Evolutionary conservation across 257 asterid species (phyloP), one percentile per base, ranked within the genome.

Genomic region (Anisodus tanguticus): DNA sequence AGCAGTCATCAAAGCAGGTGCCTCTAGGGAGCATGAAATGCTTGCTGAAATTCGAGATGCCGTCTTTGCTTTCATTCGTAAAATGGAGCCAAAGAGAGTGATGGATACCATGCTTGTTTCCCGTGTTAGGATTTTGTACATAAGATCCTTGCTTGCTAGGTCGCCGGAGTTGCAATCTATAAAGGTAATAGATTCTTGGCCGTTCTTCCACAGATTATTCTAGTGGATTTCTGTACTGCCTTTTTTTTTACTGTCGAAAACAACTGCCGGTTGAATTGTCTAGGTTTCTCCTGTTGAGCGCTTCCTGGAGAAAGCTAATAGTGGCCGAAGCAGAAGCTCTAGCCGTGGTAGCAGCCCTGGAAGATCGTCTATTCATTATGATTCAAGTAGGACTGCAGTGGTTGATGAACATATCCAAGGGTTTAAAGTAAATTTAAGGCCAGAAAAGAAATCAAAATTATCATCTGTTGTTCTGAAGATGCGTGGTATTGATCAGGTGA

Each of bases 101-200:
- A 95, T 97, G 99, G 99, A 97, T 84, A 97, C 98, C 85, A 97
- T 97, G 98, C 97, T 97, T 84, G 95, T 97, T 89, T 97, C 99
- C 81, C 98, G 99, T 87, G 99, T 97, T 88, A 88, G 99, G 93
- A 97, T 97, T 89, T 94, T 97, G 85, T 97, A 97, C 83, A 97
- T 97, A 85, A 93, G 98, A 71, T 97, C 99, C 83, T 88, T 95
- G 89, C 99, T 97, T 88, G 95, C 98, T 80, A 95, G 99, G 88
- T 95, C 99, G 47, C 98, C 99, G 15, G 99, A 97, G 91, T 89
- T 97, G 88, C 99, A 97, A 88, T 97, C 99, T 41, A 95, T 97
- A 82, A 95, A 95, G 99, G 99, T 97, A 88, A 83, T 82, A 67
- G 84, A 84, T 74, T 76, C 47, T 79, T 83, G 55, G 43, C 60